These are phyloP conservation scores for Starmerella potacharoeniae DNA, from an alignment of 805 yeast genomes.

Conservation along the genomic window DNA sequence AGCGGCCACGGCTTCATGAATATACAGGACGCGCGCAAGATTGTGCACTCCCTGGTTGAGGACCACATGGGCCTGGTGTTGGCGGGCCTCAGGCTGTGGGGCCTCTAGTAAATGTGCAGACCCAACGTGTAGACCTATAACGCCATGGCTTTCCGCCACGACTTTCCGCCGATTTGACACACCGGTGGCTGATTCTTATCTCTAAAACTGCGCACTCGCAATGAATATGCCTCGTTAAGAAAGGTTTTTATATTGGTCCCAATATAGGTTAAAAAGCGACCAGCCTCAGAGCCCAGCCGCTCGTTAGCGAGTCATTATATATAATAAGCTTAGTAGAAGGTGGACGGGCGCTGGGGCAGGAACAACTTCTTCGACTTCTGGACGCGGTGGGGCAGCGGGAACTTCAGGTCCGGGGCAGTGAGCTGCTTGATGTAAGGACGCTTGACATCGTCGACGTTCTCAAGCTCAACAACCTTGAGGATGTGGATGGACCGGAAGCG, in stretches of 20 bases:
- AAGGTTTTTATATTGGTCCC: neutral
- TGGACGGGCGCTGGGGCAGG: constrained; percentile 89
- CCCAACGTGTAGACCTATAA: too few species aligned
- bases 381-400: constrained; percentile 99
- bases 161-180: too few species aligned
- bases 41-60: too few species aligned
- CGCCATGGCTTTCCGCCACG: too few species aligned
- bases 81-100: too few species aligned
- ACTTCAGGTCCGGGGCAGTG: constrained; percentile 87
- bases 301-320: constrained; percentile 9
- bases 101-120: too few species aligned
- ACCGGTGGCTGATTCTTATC: too few species aligned
- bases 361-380: constrained; percentile 78
- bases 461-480: constrained; percentile 98
- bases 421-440: constrained; percentile 98
- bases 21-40: too few species aligned
- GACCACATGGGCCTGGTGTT: too few species aligned
- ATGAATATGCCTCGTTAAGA: too few species aligned
- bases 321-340: constrained; percentile 67
- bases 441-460: constrained; percentile 95
- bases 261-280: neutral
- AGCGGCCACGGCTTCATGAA: too few species aligned
- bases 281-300: neutral
- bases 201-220: too few species aligned
- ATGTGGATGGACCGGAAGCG: constrained; percentile 99